Evolutionary conservation across 2,329 filamentous ascomycete genomes (phyloP), one percentile per base, ranked within the genome.

Genomic region (Aspergillus proliferans): DNA sequence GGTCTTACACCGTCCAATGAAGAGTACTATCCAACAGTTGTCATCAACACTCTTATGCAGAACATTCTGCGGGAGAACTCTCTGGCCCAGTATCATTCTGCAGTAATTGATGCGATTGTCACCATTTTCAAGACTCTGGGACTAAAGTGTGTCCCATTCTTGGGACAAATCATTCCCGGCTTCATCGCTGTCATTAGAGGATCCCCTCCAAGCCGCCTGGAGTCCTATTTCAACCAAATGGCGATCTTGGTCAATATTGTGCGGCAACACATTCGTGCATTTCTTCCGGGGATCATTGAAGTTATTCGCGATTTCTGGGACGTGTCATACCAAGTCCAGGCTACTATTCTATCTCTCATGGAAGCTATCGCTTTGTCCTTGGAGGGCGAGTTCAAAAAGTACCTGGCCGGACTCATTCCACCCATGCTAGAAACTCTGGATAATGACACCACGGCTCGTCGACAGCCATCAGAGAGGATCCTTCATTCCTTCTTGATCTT

Each of bases 51-150:
- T 1, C 79, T 98, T 9, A 83, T 98, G 61, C 86, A 90, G 49
- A 76, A 74, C 49, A 91, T 98, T 56, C 73, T 98, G 33, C 94
- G 92, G 61, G 93, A 98, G 59, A 84, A 85, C 22, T 97, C 93
- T 0, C 76, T 98, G 3, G 82, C 86, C 10, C 88, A 94, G 61
- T 92, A 95, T 60, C 93, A 98, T 63, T 92, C 90, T 3, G 84
- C 86, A 9, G 92, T 97, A 12, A 93, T 98, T 46, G 93, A 97
- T 67, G 93, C 93, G 5, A 94, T 98, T 60, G 97, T 98, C 84
- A 95, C 89, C 59, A 98, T 98, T 51, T 98, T 98, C 72, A 88
- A 93, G 59, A 98, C 94, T 0, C 79, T 98, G 52, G 93, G 93
- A 2, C 74, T 98, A 58, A 95, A 97, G 66, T 98, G 93, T 66